phyloP scores from a whole-genome alignment of 495 filamentous ascomycete genomes.

The Neurospora sp. region DNA sequence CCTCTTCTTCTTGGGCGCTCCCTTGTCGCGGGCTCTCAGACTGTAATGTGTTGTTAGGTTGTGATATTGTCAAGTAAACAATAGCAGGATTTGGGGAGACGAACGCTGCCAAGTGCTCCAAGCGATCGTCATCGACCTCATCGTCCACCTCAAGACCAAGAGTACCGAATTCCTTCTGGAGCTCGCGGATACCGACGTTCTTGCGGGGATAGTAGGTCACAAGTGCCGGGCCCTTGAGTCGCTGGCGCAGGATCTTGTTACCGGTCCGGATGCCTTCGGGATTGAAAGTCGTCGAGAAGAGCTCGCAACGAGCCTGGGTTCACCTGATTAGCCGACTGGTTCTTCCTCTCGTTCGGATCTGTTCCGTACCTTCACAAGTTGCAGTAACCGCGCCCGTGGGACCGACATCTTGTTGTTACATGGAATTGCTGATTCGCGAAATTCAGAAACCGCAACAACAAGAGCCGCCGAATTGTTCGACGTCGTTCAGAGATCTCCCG shows the following conservation, averaged over 20 bases:
- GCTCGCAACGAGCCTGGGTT: conserved; percentile 68
- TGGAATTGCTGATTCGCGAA: conserved; percentile 6
- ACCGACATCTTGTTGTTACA: conserved; percentile 53
- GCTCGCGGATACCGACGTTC: conserved; percentile 55
- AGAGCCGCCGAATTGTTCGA: background rate
- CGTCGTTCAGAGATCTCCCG: conserved; percentile 11
- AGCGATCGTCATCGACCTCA: conserved; percentile 66
- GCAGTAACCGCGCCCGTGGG: conserved; percentile 59
- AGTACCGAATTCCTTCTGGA: conserved; percentile 49
- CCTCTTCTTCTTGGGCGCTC: conserved; percentile 83
- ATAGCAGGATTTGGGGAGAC: conserved; percentile 1
- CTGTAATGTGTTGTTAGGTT: conserved; percentile 31
- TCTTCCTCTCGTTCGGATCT: background rate
- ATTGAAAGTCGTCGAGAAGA: conserved; percentile 89
- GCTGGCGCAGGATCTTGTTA: conserved; percentile 79
- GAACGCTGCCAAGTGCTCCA: conserved; percentile 59
- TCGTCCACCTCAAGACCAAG: conserved; percentile 53
- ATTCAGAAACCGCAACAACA: conserved; percentile 3
- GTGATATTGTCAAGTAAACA: background rate
- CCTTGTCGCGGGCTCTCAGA: conserved; percentile 73
- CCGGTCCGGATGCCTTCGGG: conserved; percentile 69
- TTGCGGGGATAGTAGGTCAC: conserved; percentile 79
- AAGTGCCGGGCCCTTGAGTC: conserved; percentile 66
- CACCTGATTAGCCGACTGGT: conserved; percentile 3
- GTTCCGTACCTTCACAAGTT: conserved; percentile 61